A percentile compares a stretch with the other conserved stretches of the same genome.
Conservation (phyloP, 768 basidiomycete species). For the Boletus fagicola region DNA sequence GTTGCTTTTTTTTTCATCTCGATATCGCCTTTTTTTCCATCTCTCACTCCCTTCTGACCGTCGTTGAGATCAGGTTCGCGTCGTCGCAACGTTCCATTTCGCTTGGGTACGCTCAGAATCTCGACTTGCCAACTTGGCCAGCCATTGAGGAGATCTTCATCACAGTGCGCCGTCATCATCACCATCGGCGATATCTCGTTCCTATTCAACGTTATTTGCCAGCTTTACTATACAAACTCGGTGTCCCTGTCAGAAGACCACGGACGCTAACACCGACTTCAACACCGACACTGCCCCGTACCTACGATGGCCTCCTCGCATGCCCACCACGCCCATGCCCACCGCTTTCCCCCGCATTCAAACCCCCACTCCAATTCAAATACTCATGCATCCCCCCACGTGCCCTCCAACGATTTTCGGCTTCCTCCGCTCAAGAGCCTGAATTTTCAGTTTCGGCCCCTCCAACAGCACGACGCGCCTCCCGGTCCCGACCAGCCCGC, state of each 20-base stretch:
- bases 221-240: neutral
- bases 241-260: slow-evolving; percentile 2
- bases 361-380: slow-evolving; percentile 28
- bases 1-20: slow-evolving; percentile 12
- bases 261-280: slow-evolving; percentile 1
- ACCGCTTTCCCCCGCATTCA: slow-evolving; percentile 16
- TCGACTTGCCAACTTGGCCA: neutral
- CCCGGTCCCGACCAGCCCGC: slow-evolving; percentile 10
- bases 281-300: slow-evolving; percentile 4
- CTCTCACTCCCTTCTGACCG: neutral
- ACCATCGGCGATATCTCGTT: slow-evolving; percentile 17
- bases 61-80: slow-evolving; percentile 1
- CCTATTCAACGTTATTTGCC: slow-evolving; percentile 10
- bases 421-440: slow-evolving; percentile 74
- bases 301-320: slow-evolving; percentile 47
- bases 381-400: slow-evolving; percentile 35
- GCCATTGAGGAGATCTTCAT: slow-evolving; percentile 18
- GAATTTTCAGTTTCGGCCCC: slow-evolving; percentile 51
- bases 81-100: slow-evolving; percentile 1
- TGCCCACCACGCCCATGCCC: slow-evolving; percentile 35
- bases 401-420: slow-evolving; percentile 47
- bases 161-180: slow-evolving; percentile 13
- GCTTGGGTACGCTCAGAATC: slow-evolving; percentile 6
- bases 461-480: slow-evolving; percentile 23
- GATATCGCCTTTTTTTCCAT: slow-evolving; percentile 9